These are phyloP conservation scores for Jamesozyma gamospora DNA, from an alignment of 805 yeast genomes.

Conservation along the genomic window DNA sequence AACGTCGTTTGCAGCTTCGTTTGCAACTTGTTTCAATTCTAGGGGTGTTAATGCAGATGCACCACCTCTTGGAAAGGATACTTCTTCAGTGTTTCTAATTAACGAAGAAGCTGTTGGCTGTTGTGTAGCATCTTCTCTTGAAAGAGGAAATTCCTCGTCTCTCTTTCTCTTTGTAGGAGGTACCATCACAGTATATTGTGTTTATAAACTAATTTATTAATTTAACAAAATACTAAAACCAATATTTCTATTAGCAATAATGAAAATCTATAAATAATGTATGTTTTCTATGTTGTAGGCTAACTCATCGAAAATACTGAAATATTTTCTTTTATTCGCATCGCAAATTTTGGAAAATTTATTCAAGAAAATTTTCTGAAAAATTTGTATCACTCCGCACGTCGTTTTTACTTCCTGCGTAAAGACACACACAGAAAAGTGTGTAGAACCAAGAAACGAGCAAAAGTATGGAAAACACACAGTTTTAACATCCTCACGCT, in stretches of 20 bases:
- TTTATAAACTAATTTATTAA: not conserved
- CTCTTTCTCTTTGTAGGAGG: conserved; percentile 38
- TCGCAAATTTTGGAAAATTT: conserved; percentile 1
- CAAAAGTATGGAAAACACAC: too few relatives aligned
- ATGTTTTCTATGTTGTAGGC: too few relatives aligned
- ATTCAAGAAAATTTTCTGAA: not conserved
- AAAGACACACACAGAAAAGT: too few relatives aligned
- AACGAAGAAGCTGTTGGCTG: conserved; percentile 32
- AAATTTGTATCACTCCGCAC: conserved; percentile 1
- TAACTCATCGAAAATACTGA: not conserved
- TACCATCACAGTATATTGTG: conserved; percentile 4
- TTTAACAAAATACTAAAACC: too few relatives aligned
- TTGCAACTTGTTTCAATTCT: conserved; percentile 85
- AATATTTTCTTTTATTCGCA: not conserved
- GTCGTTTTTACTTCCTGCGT: not conserved
- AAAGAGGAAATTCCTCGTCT: conserved; percentile 36
- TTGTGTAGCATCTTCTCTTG: conserved; percentile 32
- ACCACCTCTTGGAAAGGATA: conserved; percentile 91
- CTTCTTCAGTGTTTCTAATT: conserved; percentile 30
- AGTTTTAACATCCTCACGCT: too few relatives aligned
- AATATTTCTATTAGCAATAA: too few relatives aligned
- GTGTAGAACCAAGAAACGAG: too few relatives aligned
- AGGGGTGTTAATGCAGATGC: conserved; percentile 74
- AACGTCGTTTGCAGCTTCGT: conserved; percentile 85
- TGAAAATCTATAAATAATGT: not conserved